Conservation (phyloP, 805 yeast genomes). For the Metschnikowia proteae region DNA sequence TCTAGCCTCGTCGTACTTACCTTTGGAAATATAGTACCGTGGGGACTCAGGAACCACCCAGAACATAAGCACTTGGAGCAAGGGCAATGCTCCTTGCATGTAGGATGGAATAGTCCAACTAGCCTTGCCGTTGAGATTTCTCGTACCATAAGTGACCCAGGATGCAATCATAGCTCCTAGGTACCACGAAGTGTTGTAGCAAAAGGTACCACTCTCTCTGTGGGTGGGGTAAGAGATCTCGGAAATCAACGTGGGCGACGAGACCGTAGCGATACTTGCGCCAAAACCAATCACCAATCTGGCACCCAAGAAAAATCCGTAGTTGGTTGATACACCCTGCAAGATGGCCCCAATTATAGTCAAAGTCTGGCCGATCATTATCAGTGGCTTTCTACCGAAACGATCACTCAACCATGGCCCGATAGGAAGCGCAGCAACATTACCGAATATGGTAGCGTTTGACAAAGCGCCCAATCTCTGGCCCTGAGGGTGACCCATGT, state of each 20-base stretch:
- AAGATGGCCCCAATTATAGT: slow-evolving; percentile 34
- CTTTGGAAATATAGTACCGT: slow-evolving; percentile 40
- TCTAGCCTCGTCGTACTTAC: slow-evolving; percentile 42
- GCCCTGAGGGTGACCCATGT: slow-evolving; percentile 27
- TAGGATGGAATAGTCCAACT: slow-evolving; percentile 56
- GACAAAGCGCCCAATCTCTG: slow-evolving; percentile 22
- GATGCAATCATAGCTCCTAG: slow-evolving; percentile 53
- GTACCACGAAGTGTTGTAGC: slow-evolving; percentile 51
- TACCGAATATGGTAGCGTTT: slow-evolving; percentile 34
- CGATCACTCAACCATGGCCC: slow-evolving; percentile 27
- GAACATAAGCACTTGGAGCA: slow-evolving; percentile 29
- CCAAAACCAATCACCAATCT: slow-evolving; percentile 52
- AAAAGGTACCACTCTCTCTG: slow-evolving; percentile 31
- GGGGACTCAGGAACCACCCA: slow-evolving; percentile 47
- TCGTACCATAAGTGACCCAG: slow-evolving; percentile 49
- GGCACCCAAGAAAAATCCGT: slow-evolving; percentile 36
- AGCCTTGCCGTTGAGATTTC: slow-evolving; percentile 19
- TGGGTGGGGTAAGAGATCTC: slow-evolving; percentile 48
- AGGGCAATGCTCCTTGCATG: slow-evolving; percentile 47
- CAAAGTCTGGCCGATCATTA: slow-evolving; percentile 25
- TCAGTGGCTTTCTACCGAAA: slow-evolving; percentile 38
- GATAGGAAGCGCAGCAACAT: slow-evolving; percentile 24
- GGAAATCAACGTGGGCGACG: slow-evolving; percentile 48
- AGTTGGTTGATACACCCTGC: slow-evolving; percentile 35
- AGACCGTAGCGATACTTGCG: slow-evolving; percentile 36